Conservation (phyloP, 148 eudicot genomes). For the Dianthus caryophyllus region DNA sequence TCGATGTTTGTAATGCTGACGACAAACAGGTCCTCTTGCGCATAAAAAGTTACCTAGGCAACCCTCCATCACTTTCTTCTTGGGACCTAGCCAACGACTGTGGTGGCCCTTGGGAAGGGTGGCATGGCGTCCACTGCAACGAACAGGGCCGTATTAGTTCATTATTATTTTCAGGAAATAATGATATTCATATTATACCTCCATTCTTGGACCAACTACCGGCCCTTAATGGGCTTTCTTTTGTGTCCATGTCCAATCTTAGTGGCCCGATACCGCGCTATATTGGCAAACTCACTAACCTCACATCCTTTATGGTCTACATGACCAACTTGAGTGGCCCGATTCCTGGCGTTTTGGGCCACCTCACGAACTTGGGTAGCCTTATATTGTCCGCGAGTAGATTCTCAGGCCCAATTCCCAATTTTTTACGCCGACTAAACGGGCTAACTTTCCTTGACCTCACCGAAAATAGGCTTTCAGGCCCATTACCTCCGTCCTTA, state of each 20-base stretch:
- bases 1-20: background rate
- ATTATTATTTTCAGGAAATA: background rate
- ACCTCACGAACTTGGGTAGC: background rate
- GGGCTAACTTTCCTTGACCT: background rate
- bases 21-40: slow-evolving; percentile 16
- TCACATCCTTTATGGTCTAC: background rate
- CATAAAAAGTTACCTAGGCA: background rate
- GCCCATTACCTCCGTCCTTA: background rate
- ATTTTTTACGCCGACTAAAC: slow-evolving; percentile 1
- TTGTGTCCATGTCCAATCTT: background rate
- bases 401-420: slow-evolving; percentile 6
- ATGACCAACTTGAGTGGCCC: slow-evolving; percentile 12
- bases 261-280: slow-evolving; percentile 9
- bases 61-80: slow-evolving; percentile 11
- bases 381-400: background rate
- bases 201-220: slow-evolving; percentile 16
- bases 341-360: slow-evolving; percentile 1
- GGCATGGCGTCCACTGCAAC: slow-evolving; percentile 2
- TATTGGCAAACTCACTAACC: slow-evolving; percentile 11
- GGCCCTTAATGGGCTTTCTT: background rate
- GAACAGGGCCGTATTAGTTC: background rate
- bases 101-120: background rate
- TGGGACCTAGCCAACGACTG: slow-evolving; percentile 13
- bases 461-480: background rate
- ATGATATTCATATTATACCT: slow-evolving; percentile 6